Evolutionary conservation across 2,329 filamentous ascomycete species (phyloP).

Genomic region (Talaromyces sp.): DNA sequence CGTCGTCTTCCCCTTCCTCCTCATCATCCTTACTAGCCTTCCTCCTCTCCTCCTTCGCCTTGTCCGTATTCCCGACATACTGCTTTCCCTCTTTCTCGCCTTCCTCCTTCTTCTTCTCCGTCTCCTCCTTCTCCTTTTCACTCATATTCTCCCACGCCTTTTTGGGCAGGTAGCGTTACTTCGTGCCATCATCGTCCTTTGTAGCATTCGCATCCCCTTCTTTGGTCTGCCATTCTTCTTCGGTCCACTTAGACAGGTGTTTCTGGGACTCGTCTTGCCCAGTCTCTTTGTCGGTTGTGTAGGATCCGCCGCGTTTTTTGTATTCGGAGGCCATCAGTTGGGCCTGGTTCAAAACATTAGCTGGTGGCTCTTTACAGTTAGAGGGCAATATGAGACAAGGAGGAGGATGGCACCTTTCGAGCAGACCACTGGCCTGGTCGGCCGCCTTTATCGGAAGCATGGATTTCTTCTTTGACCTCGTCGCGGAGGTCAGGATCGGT

Average conservation of each 20-base stretch:
- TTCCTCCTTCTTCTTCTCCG: conserved; percentile 31
- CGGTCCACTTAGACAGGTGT: conserved; percentile 44
- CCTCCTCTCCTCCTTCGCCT: conserved; percentile 41
- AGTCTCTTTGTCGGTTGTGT: conserved; percentile 46
- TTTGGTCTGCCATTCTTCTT: conserved; percentile 52
- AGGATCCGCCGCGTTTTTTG: conserved; percentile 47
- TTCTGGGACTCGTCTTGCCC: conserved; percentile 44
- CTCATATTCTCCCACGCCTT: conserved; percentile 50
- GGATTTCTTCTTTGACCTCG: conserved; percentile 47
- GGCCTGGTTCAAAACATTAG: conserved; percentile 27
- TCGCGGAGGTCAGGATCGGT: conserved; percentile 47
- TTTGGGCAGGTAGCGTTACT: conserved; percentile 47
- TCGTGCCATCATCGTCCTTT: conserved; percentile 39
- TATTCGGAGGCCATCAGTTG: conserved; percentile 49
- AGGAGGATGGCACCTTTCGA: conserved; percentile 37
- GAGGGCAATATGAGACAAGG: not conserved
- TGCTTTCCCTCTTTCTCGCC: conserved; percentile 44
- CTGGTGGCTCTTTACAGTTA: no score
- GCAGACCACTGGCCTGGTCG: conserved; percentile 51
- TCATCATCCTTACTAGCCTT: conserved; percentile 33
- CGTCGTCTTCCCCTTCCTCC: conserved; percentile 24
- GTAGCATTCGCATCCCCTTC: conserved; percentile 46
- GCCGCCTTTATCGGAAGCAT: conserved; percentile 46
- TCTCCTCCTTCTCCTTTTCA: conserved; percentile 43
- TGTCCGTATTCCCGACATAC: conserved; percentile 43